Conservation (phyloP, 2,329 filamentous ascomycete genomes). For the Alternaria novae-zelandiae region DNA sequence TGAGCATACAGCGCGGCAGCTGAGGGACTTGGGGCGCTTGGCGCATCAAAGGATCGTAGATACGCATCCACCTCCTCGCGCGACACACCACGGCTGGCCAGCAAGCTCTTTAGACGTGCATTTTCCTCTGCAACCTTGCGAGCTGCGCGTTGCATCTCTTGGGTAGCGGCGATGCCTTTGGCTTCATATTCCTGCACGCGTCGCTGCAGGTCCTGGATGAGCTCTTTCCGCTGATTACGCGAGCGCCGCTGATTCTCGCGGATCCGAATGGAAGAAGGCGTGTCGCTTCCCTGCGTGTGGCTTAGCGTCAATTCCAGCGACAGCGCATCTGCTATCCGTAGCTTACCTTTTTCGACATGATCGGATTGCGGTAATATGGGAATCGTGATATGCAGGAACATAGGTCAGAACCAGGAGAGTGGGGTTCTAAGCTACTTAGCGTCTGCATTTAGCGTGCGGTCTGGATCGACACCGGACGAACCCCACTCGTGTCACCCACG, state of each 20-base stretch:
- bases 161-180: constrained; percentile 68
- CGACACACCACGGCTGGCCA: constrained; percentile 47
- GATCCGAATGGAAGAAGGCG: constrained; percentile 56
- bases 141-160: constrained; percentile 72
- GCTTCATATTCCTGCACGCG: constrained; percentile 67
- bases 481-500: no score
- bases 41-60: constrained; percentile 19
- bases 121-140: constrained; percentile 73
- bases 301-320: neutral
- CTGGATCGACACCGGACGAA: neutral
- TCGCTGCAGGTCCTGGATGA: constrained; percentile 70
- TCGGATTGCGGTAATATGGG: neutral
- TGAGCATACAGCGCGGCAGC: neutral
- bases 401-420: neutral
- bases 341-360: constrained; percentile 10
- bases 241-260: constrained; percentile 78
- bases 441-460: neutral
- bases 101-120: constrained; percentile 63
- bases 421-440: neutral
- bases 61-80: constrained; percentile 28
- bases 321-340: no score
- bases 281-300: constrained; percentile 36
- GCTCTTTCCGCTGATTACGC: constrained; percentile 72
- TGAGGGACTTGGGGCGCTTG: neutral
- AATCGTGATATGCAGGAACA: neutral